A percentile compares a stretch with the other conserved stretches of the same genome.
These are phyloP conservation scores for Sporopachydermia quercuum DNA, from an alignment of 805 yeast genomes.

Conservation along the genomic window DNA sequence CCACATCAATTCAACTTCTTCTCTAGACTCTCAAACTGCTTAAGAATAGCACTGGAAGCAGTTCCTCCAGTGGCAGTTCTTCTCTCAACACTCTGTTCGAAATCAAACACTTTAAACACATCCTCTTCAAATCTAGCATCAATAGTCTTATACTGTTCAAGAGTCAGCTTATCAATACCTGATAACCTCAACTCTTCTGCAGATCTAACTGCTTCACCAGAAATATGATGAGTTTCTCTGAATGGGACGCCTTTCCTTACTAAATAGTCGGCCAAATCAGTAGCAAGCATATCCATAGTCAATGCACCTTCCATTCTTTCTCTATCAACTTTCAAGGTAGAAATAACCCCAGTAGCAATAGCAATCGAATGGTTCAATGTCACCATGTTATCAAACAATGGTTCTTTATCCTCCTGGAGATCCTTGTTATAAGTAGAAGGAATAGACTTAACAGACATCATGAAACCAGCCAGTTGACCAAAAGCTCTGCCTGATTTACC, in stretches of 20 bases:
- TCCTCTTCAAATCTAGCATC: conserved; percentile 72
- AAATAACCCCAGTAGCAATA: conserved; percentile 92
- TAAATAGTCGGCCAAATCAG: conserved; percentile 93
- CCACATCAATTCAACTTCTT: neutral
- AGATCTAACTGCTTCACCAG: conserved; percentile 89
- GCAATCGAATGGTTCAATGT: conserved; percentile 90
- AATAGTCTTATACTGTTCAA: conserved; percentile 65
- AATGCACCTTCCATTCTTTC: conserved; percentile 75
- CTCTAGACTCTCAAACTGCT: conserved; percentile 41
- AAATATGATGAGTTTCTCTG: conserved; percentile 97
- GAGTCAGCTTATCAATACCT: conserved; percentile 75
- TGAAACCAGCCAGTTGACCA: conserved; percentile 87
- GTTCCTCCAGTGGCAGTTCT: conserved; percentile 97
- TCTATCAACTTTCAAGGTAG: conserved; percentile 62
- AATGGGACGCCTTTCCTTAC: conserved; percentile 98
- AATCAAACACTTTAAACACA: conserved; percentile 71
- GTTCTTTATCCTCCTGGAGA: conserved; percentile 98
- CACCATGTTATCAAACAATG: conserved; percentile 79
- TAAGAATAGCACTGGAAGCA: conserved; percentile 74
- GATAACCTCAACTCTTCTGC: conserved; percentile 68
- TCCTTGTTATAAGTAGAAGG: conserved; percentile 98
- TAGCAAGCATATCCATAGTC: conserved; percentile 98
- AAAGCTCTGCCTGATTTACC: conserved; percentile 97
- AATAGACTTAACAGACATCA: conserved; percentile 92
- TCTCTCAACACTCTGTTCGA: conserved; percentile 90